Evolutionary conservation across 1,284 basidiomycete genomes (phyloP), one percentile per base, ranked within the genome.

Genomic region (Ceratobasidium papillatum): DNA sequence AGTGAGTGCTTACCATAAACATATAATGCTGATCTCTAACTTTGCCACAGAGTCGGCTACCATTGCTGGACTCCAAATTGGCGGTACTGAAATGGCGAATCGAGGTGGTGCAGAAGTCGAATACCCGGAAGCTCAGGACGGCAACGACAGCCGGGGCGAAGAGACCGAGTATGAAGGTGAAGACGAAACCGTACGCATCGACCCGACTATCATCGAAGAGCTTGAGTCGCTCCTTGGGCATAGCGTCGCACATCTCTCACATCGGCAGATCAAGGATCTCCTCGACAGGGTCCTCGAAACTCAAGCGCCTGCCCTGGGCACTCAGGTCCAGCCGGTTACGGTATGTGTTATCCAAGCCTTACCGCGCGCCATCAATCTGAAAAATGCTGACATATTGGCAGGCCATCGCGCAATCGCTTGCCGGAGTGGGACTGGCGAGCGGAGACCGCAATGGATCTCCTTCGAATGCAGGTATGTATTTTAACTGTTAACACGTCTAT

Each of bases 361-460:
- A 14, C 2, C n/a, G 43, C 19, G 32, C 9, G 12, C 30, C 27
- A 58, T 11, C 9, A 7, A 36, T 12, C 43, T 64, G 43, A 63
- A 30, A 4, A 58, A 34, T 58, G 4, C 34, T 58, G 19, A 64
- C 17, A 27, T 34, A 3, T 49, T 27, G 27, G 3, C 62, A 64
- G 62, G 22, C 43, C 22, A 34, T 64, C 43, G 17, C 62, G 62
- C 45, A 64, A 64, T 30, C 45, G 45, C 3, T 19, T 25, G 30
- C 30, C 62, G 30, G 43, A 64, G 62, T 64, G 62, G 62, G 62
- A 64, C 30, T 64, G 62, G 62, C 45, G 45, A 22, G 59, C 59
- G 22, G 59, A 62, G 59, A 62, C 59, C 36, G 59, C 34, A 25
- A 43, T 43, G 38, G 34, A 62, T 41, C 59, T 62, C 34, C 34